Evolutionary conservation across 495 filamentous ascomycete species (phyloP), one percentile per base, ranked within the genome.

Genomic region (Gamarada debralockiae): DNA sequence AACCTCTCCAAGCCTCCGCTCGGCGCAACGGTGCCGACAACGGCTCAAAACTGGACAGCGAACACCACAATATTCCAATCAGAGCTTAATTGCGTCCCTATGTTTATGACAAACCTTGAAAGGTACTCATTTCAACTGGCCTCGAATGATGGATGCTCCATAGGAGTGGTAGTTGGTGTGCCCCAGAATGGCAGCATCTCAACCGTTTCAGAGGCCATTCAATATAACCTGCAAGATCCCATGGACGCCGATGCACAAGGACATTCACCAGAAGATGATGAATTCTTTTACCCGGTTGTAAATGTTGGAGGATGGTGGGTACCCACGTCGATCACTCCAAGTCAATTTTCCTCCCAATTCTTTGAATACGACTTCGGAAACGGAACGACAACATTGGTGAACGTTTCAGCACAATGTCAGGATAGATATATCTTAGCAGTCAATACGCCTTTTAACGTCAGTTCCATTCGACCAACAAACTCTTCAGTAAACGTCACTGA

Each of bases 61-160:
- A 53, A 65, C 15, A 72, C 69, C 12, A 63, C 55, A 1, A 65
- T 70, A 41, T 73, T 66, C 51, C 63, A 60, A 36, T 55, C 56
- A 21, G 59, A 64, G 2, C 36, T 70, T 2, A 53, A 9, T 9
- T 72, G 69, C 25, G 58, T 57, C 2, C 3, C 31, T 13, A 67
- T 72, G 58, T 15, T 47, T 13, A 18, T 48, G 22, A 29, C 4
- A 5, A 39, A 39, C 17, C 36, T 39, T n/a, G 4, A 39, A 39
- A 4, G 27, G 10, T n/a, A 3, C 17, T 39, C 36, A 5, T 39
- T 39, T 39, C 36, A 20, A 5, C 17, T 39, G 17, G 13, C n/a
- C 17, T 39, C 36, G 5, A 13, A 39, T 39, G 17, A 39, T 39
- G 36, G 36, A 39, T 39, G 36, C 36, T n/a, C 36, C 3, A n/a